Base-by-base conservation (phyloP, 768 basidiomycete genomes). In the Phaeolepiota aurea region DNA sequence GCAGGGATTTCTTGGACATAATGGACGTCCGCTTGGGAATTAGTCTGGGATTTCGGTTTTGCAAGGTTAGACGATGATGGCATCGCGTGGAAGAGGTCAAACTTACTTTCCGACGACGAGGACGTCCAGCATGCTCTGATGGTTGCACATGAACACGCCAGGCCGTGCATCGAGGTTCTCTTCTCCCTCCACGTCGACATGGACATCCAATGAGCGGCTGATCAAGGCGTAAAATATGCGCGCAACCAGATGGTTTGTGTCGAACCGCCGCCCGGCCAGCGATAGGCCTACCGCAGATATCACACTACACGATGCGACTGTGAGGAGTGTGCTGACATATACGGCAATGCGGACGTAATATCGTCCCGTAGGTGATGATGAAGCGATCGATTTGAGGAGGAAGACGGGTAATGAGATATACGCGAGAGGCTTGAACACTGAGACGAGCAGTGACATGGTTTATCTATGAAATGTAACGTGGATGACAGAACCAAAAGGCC, bases 41-140 rank as follows among this genome's bases (percentile, higher is more conserved):
- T 49, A 90, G 69, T 50, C 89, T 87, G 49, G 4, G 47, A 31
- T 37, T 23, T 38, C 41, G 23, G 34, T n/a, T n/a, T n/a, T n/a
- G n/a, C n/a, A n/a, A 31, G 9, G 33, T 35, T 15, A 35, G 33
- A 35, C 7, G 16, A 16, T 7, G 15, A 35, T 14, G 18, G 25
- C 25, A 28, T 7, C 25, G 25, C 25, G 25, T 7, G 7, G 25
- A 28, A 28, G 25, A 28, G 44, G 42, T 23, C 38, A 33, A 33
- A 50, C 82, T 61, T 54, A 88, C 87, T 77, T 77, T 43, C 82
- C 91, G 40, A 91, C 63, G 51, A 79, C 78, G 23, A 94, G 58
- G 45, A 99, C 74, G 59, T 96, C 91, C 32, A 96, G 58, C 77
- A 91, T 85, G 44, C 84, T 91, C 68, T 98, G 94, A 57, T 98